Conservation (phyloP, 371 early-diverging fungal species). For the Mortierella sp. region DNA sequence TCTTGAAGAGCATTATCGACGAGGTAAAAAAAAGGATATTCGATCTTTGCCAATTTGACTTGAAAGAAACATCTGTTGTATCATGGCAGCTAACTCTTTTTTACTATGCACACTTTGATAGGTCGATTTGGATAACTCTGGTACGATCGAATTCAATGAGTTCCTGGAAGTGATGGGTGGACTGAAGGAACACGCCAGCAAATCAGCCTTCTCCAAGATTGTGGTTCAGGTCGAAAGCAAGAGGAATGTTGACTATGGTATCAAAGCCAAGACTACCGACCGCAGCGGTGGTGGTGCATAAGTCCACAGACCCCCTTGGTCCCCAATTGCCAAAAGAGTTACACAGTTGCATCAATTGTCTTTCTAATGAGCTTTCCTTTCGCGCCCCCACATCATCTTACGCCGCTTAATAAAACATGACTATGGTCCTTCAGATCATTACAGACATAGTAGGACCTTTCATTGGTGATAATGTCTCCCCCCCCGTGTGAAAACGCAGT, state of each 20-base stretch:
- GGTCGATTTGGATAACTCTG: slow-evolving; percentile 61
- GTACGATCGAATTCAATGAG: slow-evolving; percentile 78
- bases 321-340: background rate
- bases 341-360: background rate
- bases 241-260: slow-evolving; percentile 49
- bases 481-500: no score
- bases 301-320: background rate
- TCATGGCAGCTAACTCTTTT: no score
- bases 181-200: slow-evolving; percentile 64
- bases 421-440: no score
- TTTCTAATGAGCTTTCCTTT: no score
- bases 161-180: slow-evolving; percentile 76
- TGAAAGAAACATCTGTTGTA: no score
- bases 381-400: no score
- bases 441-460: no score
- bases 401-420: no score
- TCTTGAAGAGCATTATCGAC: slow-evolving; percentile 52
- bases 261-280: slow-evolving; percentile 68
- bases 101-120: background rate
- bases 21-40: slow-evolving; percentile 26
- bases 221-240: slow-evolving; percentile 47
- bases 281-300: slow-evolving; percentile 77
- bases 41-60: background rate
- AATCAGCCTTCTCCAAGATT: slow-evolving; percentile 56
- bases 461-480: no score